These are phyloP conservation scores for Berkeleyomyces rouxiae DNA, from an alignment of 2,329 filamentous ascomycete genomes.

Conservation along the genomic window DNA sequence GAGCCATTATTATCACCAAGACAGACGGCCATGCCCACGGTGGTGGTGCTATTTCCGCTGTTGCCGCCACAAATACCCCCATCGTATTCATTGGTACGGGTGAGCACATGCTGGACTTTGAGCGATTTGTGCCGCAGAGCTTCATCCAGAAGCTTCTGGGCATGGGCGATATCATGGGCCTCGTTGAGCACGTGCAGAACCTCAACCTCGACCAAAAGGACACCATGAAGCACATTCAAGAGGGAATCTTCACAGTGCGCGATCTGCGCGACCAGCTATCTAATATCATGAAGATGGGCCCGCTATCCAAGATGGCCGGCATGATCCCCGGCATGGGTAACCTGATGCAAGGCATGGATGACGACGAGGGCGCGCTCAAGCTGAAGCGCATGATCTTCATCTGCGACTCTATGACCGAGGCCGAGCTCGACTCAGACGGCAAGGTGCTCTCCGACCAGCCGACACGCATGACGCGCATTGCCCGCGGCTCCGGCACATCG, in stretches of 20 bases:
- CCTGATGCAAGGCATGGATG: constrained; percentile 92
- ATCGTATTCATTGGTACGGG: constrained; percentile 97
- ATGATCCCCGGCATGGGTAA: constrained; percentile 95
- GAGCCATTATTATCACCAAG: constrained; percentile 97
- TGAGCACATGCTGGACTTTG: constrained; percentile 90
- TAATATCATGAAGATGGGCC: constrained; percentile 99
- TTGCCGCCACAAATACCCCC: constrained; percentile 87
- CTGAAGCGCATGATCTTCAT: constrained; percentile 98
- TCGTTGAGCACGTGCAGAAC: constrained; percentile 92
- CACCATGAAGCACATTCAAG: constrained; percentile 96
- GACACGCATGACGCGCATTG: constrained; percentile 80
- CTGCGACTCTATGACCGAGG: constrained; percentile 93
- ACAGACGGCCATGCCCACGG: constrained; percentile 91
- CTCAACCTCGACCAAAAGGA: constrained; percentile 95
- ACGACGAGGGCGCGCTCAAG: constrained; percentile 86
- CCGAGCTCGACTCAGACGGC: constrained; percentile 88
- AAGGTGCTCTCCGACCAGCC: constrained; percentile 89
- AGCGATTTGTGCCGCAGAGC: constrained; percentile 79
- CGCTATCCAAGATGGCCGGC: constrained; percentile 88
- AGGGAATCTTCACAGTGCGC: constrained; percentile 88
- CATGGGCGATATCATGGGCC: constrained; percentile 90
- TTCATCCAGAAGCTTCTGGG: constrained; percentile 89
- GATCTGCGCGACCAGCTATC: constrained; percentile 88
- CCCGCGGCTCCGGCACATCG: constrained; percentile 73
- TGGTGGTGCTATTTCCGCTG: constrained; percentile 92